phyloP scores from a whole-genome alignment of 306 rosid species.

The Casuarina cunninghamiana region DNA sequence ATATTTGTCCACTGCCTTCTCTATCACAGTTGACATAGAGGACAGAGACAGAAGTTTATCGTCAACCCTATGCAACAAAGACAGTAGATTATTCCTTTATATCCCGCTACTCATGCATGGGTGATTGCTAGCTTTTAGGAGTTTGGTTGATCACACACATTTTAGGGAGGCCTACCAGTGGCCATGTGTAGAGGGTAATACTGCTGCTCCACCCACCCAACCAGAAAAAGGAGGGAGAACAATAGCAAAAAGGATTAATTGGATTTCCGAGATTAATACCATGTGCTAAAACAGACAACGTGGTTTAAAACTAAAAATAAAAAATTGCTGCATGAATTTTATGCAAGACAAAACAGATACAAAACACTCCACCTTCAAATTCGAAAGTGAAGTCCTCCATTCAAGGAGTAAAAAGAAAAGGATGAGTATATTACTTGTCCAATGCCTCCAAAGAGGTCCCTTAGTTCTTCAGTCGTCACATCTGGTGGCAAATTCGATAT shows the following conservation, averaged over 20 bases:
- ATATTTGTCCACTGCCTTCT: not conserved
- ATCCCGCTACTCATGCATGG: not conserved
- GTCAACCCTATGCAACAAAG: not conserved
- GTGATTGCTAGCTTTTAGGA: not conserved
- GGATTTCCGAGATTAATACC: not conserved
- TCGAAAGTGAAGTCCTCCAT: not conserved
- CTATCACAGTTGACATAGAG: not conserved
- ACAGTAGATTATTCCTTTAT: not conserved
- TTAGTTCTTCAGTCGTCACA: conserved; percentile 83
- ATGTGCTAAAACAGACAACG: not conserved
- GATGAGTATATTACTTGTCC: conserved; percentile 78
- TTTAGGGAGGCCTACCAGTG: not conserved
- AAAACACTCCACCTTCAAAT: conserved; percentile 2
- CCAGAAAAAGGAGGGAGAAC: no score
- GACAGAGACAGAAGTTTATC: not conserved
- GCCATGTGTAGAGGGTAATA: not conserved
- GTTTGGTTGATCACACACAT: not conserved
- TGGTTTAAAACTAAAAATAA: not conserved
- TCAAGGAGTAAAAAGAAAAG: conserved; percentile 27
- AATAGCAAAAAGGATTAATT: not conserved
- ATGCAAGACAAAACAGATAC: not conserved
- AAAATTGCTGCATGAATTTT: not conserved
- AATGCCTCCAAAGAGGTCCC: conserved; percentile 96
- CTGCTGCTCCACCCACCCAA: no score
- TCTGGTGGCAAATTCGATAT: conserved; percentile 93